Conservation (phyloP, 1,284 basidiomycete genomes). For the Puccinia horiana region DNA sequence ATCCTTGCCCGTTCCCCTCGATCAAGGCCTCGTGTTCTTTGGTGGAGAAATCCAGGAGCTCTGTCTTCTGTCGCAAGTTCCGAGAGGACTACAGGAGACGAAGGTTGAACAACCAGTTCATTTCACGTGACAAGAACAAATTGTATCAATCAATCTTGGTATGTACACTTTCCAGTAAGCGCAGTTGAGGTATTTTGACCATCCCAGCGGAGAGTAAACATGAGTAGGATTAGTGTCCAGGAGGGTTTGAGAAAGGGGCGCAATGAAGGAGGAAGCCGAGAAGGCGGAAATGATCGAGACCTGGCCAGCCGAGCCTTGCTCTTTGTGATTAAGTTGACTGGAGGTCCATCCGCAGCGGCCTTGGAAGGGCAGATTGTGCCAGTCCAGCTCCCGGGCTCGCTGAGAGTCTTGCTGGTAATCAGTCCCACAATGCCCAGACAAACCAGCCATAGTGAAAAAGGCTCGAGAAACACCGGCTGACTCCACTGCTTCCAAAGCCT, state of each 20-base stretch:
- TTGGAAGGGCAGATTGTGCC: constrained; percentile 38
- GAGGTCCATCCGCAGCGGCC: not conserved
- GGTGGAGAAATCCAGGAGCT: constrained; percentile 22
- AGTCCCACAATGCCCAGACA: not conserved
- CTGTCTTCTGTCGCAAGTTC: constrained; percentile 33
- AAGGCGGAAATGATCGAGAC: constrained; percentile 24
- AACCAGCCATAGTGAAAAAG: constrained; percentile 29
- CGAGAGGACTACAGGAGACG: constrained; percentile 14
- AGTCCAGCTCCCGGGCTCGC: constrained; percentile 1
- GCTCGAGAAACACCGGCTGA: constrained; percentile 35
- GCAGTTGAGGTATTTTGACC: constrained; percentile 41
- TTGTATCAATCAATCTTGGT: not conserved
- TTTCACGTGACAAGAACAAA: not conserved
- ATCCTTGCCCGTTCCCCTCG: not conserved
- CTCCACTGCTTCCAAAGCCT: constrained; percentile 39
- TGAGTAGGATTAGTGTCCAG: constrained; percentile 24
- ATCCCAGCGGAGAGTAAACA: constrained; percentile 45
- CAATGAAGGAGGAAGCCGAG: constrained; percentile 24
- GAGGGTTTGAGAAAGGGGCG: constrained; percentile 38
- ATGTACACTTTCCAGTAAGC: constrained; percentile 25
- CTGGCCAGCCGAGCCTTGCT: no score
- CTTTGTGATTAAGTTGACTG: not conserved
- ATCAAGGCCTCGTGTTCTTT: constrained; percentile 27
- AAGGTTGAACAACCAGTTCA: not conserved
- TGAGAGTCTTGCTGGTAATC: constrained; percentile 9